Base-by-base conservation (phyloP, 176 grass and related monocot genomes). In the Carex parvula region DNA sequence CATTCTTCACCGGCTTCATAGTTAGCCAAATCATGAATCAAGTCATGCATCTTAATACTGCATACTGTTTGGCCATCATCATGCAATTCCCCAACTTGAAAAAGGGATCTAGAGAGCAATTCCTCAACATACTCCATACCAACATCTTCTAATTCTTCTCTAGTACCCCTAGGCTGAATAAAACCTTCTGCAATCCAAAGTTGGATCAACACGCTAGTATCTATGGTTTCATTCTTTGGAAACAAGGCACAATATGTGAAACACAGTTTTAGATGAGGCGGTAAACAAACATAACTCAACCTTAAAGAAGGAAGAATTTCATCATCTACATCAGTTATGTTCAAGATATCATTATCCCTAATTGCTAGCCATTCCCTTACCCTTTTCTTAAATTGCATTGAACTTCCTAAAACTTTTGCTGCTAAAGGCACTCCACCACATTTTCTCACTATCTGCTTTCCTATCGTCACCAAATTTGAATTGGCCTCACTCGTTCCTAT, bases 131-230 rank as follows among this genome's bases (percentile, higher is more conserved):
- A 70, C 15, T 18, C 66, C 66, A 41, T 70, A 14, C 66, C 32
- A 41, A 70, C 16, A 70, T 70, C 66, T 70, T 35, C 8, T 70
- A 41, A 70, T 41, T 70, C 33, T 0, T 0, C 13, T 70, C 6
- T 70, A 41, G 0, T 39, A n/a, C 15, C 62, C 22, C 12, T 44
- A 46, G 46, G 22, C 5, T 42, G 62, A 70, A 86, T 67, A 14
- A 83, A 64, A 60, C 79, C 85, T 82, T 82, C 79, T 53, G 79
- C 79, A 30, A 86, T 86, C 84, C 84, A 86, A n/a, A 81, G 26
- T 54, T 60, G 41, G 46, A 44, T 54, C 15, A 86, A 80, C 12
- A 5, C 3, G 1, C 12, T 1, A 3, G 1, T 79, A 0, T 1
- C 0, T 86, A 70, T 60, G 1, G 2, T 26, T 10, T 16, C 0